These are phyloP conservation scores for Chlorencoelia australis DNA, from an alignment of 2,329 filamentous ascomycete species.

Conservation along the genomic window DNA sequence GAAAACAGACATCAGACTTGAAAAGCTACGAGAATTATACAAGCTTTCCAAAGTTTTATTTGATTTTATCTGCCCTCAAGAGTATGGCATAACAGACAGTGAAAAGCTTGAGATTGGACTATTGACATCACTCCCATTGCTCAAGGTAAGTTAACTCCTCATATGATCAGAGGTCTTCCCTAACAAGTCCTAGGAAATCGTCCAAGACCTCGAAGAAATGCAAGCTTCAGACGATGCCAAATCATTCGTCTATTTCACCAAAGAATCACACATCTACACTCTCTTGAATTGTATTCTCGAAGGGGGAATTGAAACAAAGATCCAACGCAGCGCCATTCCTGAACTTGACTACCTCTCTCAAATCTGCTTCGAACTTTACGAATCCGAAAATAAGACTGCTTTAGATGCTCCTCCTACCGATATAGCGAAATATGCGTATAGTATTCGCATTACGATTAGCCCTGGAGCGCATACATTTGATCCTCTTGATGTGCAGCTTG, in stretches of 20 bases:
- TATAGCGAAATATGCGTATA: conserved; percentile 63
- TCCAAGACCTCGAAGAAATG: conserved; percentile 92
- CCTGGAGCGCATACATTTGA: conserved; percentile 96
- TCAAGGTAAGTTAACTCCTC: conserved; percentile 37
- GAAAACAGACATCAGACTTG: conserved; percentile 75
- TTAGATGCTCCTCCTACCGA: conserved; percentile 20
- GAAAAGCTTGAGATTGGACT: conserved; percentile 99
- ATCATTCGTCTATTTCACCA: conserved; percentile 98
- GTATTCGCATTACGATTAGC: conserved; percentile 90
- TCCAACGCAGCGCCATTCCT: conserved; percentile 86
- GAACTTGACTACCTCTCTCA: conserved; percentile 96
- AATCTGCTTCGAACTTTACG: conserved; percentile 96
- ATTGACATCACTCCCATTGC: conserved; percentile 80
- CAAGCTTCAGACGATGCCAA: conserved; percentile 91
- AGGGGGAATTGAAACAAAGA: conserved; percentile 94
- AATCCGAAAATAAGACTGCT: conserved; percentile 60
- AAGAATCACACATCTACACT: conserved; percentile 98
- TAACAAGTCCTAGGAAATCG: conserved; percentile 59
- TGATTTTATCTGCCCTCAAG: conserved; percentile 96
- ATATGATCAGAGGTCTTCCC: background rate
- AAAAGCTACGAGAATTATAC: conserved; percentile 86
- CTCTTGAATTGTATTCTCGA: conserved; percentile 96
- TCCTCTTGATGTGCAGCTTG: conserved; percentile 89
- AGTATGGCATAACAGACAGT: conserved; percentile 90
- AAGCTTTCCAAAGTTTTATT: conserved; percentile 90